Evolutionary conservation across 352 stramenopile species (phyloP).

Genomic region (Phytophthora capsici): DNA sequence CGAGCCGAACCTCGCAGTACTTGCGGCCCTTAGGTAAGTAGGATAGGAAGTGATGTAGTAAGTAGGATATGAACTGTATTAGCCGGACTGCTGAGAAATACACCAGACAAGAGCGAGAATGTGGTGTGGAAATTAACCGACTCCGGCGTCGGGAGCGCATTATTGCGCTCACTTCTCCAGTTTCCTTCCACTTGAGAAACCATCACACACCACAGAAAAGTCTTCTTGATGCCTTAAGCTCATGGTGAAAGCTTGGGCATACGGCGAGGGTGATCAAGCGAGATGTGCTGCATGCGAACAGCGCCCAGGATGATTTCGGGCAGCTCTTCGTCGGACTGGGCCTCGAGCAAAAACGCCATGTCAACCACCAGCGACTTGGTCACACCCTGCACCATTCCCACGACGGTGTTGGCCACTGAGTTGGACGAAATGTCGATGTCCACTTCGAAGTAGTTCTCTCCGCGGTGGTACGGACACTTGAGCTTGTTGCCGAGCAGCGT

Average conservation of each 20-base stretch:
- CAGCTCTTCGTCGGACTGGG: conserved; percentile 87
- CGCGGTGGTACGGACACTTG: conserved; percentile 87
- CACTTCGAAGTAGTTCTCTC: conserved; percentile 95
- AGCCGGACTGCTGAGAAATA: conserved; percentile 10
- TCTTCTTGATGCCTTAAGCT: conserved; percentile 1
- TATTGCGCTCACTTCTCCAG: neutral
- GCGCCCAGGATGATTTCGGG: conserved; percentile 82
- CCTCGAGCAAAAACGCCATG: conserved; percentile 89
- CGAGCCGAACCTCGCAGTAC: conserved; percentile 30
- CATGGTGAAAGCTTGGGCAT: conserved; percentile 47
- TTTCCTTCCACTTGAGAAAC: conserved; percentile 17
- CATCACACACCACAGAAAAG: neutral
- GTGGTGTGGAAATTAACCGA: neutral
- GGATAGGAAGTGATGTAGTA: conserved; percentile 22
- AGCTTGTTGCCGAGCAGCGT: conserved; percentile 98
- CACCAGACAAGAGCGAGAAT: conserved; percentile 8
- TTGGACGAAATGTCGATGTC: conserved; percentile 96
- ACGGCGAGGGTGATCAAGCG: conserved; percentile 75
- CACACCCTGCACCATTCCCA: conserved; percentile 90
- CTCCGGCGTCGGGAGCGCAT: neutral
- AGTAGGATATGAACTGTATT: conserved; percentile 40
- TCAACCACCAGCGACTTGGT: conserved; percentile 91
- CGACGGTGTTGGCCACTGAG: conserved; percentile 89
- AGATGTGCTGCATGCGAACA: conserved; percentile 85
- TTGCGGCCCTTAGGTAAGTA: conserved; percentile 35